Base-by-base conservation (phyloP, 208 protist species). In the Trypanosoma lewisi region DNA sequence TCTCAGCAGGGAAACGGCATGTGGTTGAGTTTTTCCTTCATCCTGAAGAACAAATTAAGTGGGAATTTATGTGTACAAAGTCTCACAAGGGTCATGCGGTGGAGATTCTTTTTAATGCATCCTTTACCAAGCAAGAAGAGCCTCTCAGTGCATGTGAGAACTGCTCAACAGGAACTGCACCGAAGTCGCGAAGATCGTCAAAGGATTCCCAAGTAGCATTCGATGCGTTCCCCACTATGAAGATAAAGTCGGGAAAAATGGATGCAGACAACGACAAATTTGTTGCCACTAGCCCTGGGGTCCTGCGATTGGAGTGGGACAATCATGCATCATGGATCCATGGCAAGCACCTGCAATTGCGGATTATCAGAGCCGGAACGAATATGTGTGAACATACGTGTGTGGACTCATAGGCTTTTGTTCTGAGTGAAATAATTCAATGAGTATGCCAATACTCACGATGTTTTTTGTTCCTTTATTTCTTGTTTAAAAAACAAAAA, bases 251-350 rank as follows among this genome's bases (percentile, higher is more conserved):
- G 1, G 70, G 52, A 33, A 71, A 73, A 48, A 12, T 77, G 36
- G 52, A 45, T 12, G 48, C 53, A 21, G 77, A 77, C 30, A 28
- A 52, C 9, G 80, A 73, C 54, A 48, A 50, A 17, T 87, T 72
- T 70, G 61, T 59, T 31, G 57, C 72, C 0, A 36, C 44, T 2
- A 23, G 45, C 9, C 12, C 56, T 4, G 80, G 80, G 12, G 69
- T 57, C 27, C 30, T 87, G 49, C 56, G 34, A 17, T 48, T 87
- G n/a, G 76, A 59, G 47, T 77, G 74, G 72, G 68, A 75, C 61
- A 87, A 87, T 57, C 67, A 69, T 21, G 51, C 49, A 17, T 78
- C 80, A 21, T 82, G 76, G 80, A 14, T 87, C 19, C 63, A 78
- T 30, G 53, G 64, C 31, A 82, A 82, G 28, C 39, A 65, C 5